phyloP scores from a whole-genome alignment of 805 yeast genomes.

The Wickerhamiella bombiphila region DNA sequence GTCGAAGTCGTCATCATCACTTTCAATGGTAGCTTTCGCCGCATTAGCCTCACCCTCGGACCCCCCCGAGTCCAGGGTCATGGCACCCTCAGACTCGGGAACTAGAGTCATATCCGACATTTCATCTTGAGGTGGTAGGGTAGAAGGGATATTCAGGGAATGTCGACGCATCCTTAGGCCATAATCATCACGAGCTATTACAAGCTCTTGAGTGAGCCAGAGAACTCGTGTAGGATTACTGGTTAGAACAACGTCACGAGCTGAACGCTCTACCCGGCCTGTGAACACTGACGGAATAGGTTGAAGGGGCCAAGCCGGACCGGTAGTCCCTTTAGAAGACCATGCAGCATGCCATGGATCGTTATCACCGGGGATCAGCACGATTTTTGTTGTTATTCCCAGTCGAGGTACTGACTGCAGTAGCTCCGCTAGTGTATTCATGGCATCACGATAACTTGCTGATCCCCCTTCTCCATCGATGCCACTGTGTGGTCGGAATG shows the following conservation, averaged over 20 bases:
- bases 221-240: constrained; percentile 70
- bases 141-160: constrained; percentile 28
- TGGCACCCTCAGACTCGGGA: too few species aligned
- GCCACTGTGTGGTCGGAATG: constrained; percentile 34
- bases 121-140: background rate
- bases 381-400: constrained; percentile 37
- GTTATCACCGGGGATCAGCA: constrained; percentile 75
- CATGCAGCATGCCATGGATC: constrained; percentile 84
- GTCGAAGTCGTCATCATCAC: constrained; percentile 2
- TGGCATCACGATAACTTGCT: constrained; percentile 37
- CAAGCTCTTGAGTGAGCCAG: constrained; percentile 74
- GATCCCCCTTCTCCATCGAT: constrained; percentile 31
- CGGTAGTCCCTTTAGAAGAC: constrained; percentile 37
- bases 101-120: background rate
- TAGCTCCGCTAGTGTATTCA: constrained; percentile 59
- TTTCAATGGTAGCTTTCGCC: too few species aligned
- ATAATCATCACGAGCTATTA: constrained; percentile 56
- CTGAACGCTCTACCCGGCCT: constrained; percentile 45
- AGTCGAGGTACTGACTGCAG: constrained; percentile 46
- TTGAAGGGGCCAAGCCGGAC: constrained; percentile 53
- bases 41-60: background rate
- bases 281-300: constrained; percentile 61
- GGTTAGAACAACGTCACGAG: constrained; percentile 38
- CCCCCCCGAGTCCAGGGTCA: background rate
- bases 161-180: constrained; percentile 58